Evolutionary conservation across 2,329 filamentous ascomycete species (phyloP).

Genomic region (Capronia epimyces): DNA sequence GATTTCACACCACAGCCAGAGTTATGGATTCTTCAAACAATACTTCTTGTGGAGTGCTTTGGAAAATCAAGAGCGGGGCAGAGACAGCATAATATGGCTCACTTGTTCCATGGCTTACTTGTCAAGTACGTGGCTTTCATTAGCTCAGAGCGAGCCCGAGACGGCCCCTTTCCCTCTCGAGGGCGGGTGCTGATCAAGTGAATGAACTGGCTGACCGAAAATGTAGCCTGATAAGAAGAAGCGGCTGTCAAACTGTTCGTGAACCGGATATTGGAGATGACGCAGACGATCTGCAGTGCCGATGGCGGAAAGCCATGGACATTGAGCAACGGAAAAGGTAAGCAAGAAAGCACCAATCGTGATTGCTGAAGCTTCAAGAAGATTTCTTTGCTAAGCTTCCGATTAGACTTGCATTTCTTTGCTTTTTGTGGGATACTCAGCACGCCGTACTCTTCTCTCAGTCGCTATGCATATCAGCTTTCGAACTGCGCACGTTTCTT

Average conservation of each 20-base stretch:
- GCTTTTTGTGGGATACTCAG: constrained; percentile 63
- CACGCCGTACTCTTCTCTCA: constrained; percentile 62
- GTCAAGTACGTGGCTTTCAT: no score
- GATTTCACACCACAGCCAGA: constrained; percentile 56
- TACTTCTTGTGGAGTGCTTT: constrained; percentile 59
- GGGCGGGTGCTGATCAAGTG: constrained; percentile 49
- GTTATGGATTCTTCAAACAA: constrained; percentile 57
- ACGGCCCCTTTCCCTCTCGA: no score
- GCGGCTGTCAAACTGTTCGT: constrained; percentile 47
- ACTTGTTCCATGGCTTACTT: constrained; percentile 53
- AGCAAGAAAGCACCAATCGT: neutral
- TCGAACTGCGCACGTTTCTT: constrained; percentile 54
- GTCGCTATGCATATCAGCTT: constrained; percentile 61
- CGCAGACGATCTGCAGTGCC: constrained; percentile 39
- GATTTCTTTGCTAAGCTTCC: constrained; percentile 2
- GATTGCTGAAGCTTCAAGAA: neutral
- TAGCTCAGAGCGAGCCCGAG: no score
- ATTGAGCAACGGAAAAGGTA: constrained; percentile 54
- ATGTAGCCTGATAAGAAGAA: constrained; percentile 47
- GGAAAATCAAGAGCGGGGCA: constrained; percentile 59
- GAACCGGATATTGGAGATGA: constrained; percentile 35
- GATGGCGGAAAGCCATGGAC: constrained; percentile 52
- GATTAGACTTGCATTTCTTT: constrained; percentile 49
- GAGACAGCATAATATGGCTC: constrained; percentile 59
- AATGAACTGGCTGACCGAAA: no score